phyloP scores from a whole-genome alignment of 768 basidiomycete genomes.

The Suillus ampliporus region DNA sequence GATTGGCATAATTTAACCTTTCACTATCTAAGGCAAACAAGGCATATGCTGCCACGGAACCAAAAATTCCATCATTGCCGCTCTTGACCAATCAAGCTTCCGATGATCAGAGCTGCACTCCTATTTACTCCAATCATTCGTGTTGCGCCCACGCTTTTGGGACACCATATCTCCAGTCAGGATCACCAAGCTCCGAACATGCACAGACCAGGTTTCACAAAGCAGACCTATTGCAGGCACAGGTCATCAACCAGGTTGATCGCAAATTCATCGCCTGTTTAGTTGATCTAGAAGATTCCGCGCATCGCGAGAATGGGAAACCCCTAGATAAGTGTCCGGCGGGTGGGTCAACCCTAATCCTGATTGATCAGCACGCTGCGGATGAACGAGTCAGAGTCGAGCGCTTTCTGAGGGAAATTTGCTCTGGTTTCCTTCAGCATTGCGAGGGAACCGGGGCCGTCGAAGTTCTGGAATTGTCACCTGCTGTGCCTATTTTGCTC shows the following conservation, averaged over 20 bases:
- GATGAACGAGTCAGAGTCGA: conserved; percentile 96
- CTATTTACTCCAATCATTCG: conserved; percentile 10
- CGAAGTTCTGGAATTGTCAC: conserved; percentile 50
- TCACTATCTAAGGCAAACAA: conserved; percentile 53
- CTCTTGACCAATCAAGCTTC: conserved; percentile 17
- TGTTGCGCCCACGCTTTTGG: conserved; percentile 23
- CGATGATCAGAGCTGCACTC: conserved; percentile 16
- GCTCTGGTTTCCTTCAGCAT: conserved; percentile 62
- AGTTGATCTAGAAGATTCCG: conserved; percentile 38
- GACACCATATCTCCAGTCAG: conserved; percentile 17
- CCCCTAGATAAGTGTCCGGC: conserved; percentile 22
- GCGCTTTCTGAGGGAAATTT: conserved; percentile 74
- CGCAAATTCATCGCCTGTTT: conserved; percentile 87
- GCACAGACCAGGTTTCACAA: conserved; percentile 51
- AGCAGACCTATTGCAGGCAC: conserved; percentile 59
- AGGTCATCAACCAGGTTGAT: conserved; percentile 86
- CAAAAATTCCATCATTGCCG: conserved; percentile 48
- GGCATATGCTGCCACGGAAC: conserved; percentile 55
- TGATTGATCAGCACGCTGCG: conserved; percentile 98
- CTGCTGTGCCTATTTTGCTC: conserved; percentile 66
- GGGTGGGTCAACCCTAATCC: conserved; percentile 53
- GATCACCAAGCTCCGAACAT: conserved; percentile 17
- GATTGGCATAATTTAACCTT: conserved; percentile 13
- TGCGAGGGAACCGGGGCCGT: conserved; percentile 43
- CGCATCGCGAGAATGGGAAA: conserved; percentile 20